phyloP scores from a whole-genome alignment of 192 early-diverging fungal genomes.

The Piromyces sp. region DNA sequence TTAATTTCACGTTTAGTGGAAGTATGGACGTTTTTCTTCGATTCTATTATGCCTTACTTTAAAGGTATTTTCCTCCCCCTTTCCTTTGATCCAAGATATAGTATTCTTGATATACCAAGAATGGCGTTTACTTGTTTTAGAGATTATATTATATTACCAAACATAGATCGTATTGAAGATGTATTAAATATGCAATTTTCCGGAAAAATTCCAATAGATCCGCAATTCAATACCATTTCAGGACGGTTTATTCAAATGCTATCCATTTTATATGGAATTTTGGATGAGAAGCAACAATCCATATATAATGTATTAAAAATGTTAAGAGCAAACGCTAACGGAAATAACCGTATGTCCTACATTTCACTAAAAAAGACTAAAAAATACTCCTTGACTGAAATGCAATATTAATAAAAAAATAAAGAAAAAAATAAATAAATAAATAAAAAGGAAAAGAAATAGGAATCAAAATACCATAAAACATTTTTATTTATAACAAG shows the following conservation, averaged over 20 bases:
- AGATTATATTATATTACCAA: neutral
- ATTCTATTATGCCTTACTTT: neutral
- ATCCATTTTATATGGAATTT: neutral
- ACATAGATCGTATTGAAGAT: neutral
- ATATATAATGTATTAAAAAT: neutral
- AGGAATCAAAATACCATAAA: too few species aligned
- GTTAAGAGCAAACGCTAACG: neutral
- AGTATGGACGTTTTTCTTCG: neutral
- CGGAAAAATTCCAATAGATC: neutral
- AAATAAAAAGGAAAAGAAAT: too few species aligned
- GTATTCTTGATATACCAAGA: neutral
- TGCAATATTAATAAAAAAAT: neutral
- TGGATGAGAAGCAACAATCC: neutral
- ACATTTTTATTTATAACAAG: too few species aligned
- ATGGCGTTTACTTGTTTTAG: neutral
- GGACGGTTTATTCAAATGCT: neutral
- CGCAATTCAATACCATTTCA: neutral
- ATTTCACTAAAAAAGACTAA: neutral
- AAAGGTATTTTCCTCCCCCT: neutral
- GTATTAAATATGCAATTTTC: neutral
- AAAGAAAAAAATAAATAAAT: neutral
- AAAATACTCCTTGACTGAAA: neutral
- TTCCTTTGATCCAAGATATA: neutral
- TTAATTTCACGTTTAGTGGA: neutral
- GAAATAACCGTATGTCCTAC: neutral